phyloP scores from a whole-genome alignment of 1,284 basidiomycete genomes.

The Pisolithus thermaeus region DNA sequence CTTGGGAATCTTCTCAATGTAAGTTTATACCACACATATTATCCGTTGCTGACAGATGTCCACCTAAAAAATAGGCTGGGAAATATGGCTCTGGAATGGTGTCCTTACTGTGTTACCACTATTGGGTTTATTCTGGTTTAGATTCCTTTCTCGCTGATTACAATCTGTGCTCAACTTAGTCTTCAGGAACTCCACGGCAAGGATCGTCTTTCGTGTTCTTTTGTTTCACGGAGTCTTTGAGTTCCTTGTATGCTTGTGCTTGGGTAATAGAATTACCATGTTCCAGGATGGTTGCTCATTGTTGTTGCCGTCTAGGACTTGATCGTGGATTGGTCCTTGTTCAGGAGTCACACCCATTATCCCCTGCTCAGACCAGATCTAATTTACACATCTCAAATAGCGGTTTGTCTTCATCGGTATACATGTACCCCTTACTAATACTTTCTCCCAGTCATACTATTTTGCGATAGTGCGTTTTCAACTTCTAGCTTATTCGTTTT shows the following conservation, averaged over 20 bases:
- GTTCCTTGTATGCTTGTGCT: slow-evolving; percentile 64
- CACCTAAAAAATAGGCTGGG: slow-evolving; percentile 49
- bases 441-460: slow-evolving; percentile 56
- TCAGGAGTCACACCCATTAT: slow-evolving; percentile 52
- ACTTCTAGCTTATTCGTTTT: neutral
- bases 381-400: slow-evolving; percentile 56
- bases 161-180: neutral
- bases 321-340: slow-evolving; percentile 79
- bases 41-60: slow-evolving; percentile 5
- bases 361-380: slow-evolving; percentile 74
- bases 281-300: neutral
- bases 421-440: neutral
- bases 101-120: slow-evolving; percentile 59
- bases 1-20: slow-evolving; percentile 85
- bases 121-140: slow-evolving; percentile 67
- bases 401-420: slow-evolving; percentile 38
- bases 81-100: slow-evolving; percentile 72
- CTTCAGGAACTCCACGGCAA: slow-evolving; percentile 23
- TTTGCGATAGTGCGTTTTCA: slow-evolving; percentile 55
- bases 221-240: slow-evolving; percentile 57
- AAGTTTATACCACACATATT: slow-evolving; percentile 16
- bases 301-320: slow-evolving; percentile 46
- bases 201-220: slow-evolving; percentile 56
- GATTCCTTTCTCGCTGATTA: slow-evolving; percentile 16
- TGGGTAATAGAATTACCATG: slow-evolving; percentile 55